Evolutionary conservation across 176 grass and related monocot genomes (phyloP).

Genomic region (Hyparrhenia diplandra): DNA sequence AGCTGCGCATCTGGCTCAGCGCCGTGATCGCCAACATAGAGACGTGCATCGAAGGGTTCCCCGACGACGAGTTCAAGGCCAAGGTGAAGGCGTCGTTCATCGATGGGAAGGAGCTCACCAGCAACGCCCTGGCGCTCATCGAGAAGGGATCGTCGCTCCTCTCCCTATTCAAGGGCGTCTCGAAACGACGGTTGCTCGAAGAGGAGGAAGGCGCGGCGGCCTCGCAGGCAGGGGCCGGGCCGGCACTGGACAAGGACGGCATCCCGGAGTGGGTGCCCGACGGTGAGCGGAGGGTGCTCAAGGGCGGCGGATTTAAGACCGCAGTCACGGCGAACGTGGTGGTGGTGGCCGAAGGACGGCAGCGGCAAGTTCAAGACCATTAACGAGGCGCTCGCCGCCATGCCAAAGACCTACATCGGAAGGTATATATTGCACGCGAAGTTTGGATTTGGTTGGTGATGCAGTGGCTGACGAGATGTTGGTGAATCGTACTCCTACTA

Average conservation of each 20-base stretch:
- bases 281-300: slow-evolving; percentile 48
- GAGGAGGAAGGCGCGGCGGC: background rate
- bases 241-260: slow-evolving; percentile 28
- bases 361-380: slow-evolving; percentile 66
- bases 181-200: slow-evolving; percentile 31
- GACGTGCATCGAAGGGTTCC: slow-evolving; percentile 88
- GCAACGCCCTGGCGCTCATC: slow-evolving; percentile 82
- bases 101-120: slow-evolving; percentile 52
- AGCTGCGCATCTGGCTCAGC: slow-evolving; percentile 77
- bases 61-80: slow-evolving; percentile 64
- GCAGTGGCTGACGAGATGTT: background rate
- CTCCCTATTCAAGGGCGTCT: slow-evolving; percentile 18
- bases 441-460: background rate
- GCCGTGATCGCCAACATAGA: slow-evolving; percentile 68
- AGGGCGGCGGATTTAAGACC: slow-evolving; percentile 44
- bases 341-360: slow-evolving; percentile 71
- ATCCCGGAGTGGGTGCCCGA: slow-evolving; percentile 51
- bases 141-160: slow-evolving; percentile 48
- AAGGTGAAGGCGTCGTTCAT: slow-evolving; percentile 62
- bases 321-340: slow-evolving; percentile 44
- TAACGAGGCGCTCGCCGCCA: slow-evolving; percentile 50
- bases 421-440: slow-evolving; percentile 26
- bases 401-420: slow-evolving; percentile 49
- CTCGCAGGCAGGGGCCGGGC: background rate
- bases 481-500: background rate